These are phyloP conservation scores for Yamadazyma akitaensis DNA, from an alignment of 805 yeast genomes.

Conservation along the genomic window DNA sequence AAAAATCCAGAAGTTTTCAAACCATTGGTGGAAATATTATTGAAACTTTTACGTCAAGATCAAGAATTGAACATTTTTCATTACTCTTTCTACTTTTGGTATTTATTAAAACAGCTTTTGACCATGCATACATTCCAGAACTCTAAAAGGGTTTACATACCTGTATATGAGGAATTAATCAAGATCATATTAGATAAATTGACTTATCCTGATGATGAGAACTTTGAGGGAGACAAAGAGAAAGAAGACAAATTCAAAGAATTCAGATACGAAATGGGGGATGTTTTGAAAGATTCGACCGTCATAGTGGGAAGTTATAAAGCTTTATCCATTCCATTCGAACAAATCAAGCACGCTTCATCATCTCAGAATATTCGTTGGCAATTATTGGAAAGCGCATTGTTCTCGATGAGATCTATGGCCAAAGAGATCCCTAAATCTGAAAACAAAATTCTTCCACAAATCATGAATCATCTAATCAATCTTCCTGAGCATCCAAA, in stretches of 20 bases:
- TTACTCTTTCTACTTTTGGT: conserved; percentile 93
- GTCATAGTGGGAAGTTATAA: conserved; percentile 76
- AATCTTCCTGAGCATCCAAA: conserved; percentile 81
- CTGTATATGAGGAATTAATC: conserved; percentile 56
- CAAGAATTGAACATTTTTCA: conserved; percentile 86
- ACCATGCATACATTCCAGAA: conserved; percentile 54
- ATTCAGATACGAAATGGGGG: conserved; percentile 96
- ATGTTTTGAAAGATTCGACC: conserved; percentile 94
- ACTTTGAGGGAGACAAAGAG: conserved; percentile 66
- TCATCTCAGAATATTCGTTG: conserved; percentile 48
- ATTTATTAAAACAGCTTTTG: conserved; percentile 68
- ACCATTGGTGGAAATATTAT: conserved; percentile 68
- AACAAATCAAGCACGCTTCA: conserved; percentile 45
- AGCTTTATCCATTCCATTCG: conserved; percentile 70
- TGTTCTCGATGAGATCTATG: conserved; percentile 89
- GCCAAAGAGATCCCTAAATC: conserved; percentile 78
- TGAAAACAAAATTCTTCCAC: conserved; percentile 69
- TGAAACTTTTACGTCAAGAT: conserved; percentile 67
- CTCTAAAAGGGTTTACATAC: conserved; percentile 49
- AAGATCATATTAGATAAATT: conserved; percentile 64
- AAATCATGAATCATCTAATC: conserved; percentile 64
- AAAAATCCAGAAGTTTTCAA: conserved; percentile 63
- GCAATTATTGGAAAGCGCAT: conserved; percentile 88
- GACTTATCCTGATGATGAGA: conserved; percentile 57
- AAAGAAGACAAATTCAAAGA: conserved; percentile 90